Conservation (phyloP, 2,329 filamentous ascomycete species). For the Penicillium sp. region DNA sequence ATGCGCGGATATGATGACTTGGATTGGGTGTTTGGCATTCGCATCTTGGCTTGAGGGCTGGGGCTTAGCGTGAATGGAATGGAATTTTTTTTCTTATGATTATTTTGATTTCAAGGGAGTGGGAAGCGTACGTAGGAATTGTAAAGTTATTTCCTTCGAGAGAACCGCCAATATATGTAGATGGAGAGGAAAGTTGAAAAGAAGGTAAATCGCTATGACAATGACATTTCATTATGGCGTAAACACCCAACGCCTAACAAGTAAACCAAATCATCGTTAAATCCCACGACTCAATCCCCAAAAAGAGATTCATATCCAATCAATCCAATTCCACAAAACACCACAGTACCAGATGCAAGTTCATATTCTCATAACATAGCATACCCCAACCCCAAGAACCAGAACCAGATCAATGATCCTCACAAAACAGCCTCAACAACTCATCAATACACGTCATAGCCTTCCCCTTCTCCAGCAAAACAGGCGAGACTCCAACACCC, state of each 20-base stretch:
- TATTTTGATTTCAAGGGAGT: neutral
- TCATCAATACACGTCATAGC: conserved; percentile 51
- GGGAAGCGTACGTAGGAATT: neutral
- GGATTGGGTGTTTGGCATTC: conserved; percentile 18
- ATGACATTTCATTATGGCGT: neutral
- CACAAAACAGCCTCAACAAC: conserved; percentile 50
- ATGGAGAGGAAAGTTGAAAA: neutral
- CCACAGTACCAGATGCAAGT: conserved; percentile 28
- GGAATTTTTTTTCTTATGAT: conserved; percentile 8
- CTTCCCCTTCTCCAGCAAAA: conserved; percentile 45
- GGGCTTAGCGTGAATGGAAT: conserved; percentile 25
- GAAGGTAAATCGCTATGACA: neutral
- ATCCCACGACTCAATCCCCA: neutral
- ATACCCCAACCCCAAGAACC: neutral
- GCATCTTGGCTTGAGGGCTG: conserved; percentile 16
- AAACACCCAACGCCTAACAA: neutral
- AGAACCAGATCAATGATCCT: conserved; percentile 36
- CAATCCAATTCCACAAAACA: conserved; percentile 13
- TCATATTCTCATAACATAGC: conserved; percentile 26
- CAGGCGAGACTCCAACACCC: conserved; percentile 19
- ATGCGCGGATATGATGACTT: conserved; percentile 27
- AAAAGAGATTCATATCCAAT: neutral
- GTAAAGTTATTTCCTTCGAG: too few relatives aligned
- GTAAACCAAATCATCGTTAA: neutral
- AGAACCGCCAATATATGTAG: neutral